Base-by-base conservation (phyloP, 2,329 filamentous ascomycete species). In the Cladosporium velox region DNA sequence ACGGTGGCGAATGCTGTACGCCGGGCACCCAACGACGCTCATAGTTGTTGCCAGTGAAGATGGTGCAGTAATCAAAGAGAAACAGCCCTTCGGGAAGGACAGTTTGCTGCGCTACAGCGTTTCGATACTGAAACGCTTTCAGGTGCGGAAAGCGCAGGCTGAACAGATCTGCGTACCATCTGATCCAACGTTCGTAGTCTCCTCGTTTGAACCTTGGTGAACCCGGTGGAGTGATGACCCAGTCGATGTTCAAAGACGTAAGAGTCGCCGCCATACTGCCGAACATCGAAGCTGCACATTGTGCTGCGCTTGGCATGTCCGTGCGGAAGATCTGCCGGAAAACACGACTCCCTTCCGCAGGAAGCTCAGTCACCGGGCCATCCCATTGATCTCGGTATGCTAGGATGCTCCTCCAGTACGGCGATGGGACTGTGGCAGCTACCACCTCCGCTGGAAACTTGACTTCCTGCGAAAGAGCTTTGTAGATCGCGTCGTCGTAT, bases 91-190 rank as follows among this genome's bases (percentile, higher is more conserved):
- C 49, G 4, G 78, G 79, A 8, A 82, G 66, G n/a, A 64, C 68
- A 1, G 78, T 79, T 12, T 78, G 72, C 0, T 70, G 59, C 12
- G 78, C 72, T 1, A 81, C 78, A 24, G 79, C 78, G 68, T 83
- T 83, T 15, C 81, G 77, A 34, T 82, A 67, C 63, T 83, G 81
- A 32, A 83, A 80, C n/a, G 79, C 75, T 32, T 78, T 72, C 10
- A 83, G 69, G 60, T 79, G 73, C 7, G 81, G 80, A 65, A 83
- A 82, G 1, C 77, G 76, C 41, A 80, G 71, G 7, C 60, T 62
- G 65, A 78, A 76, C 10, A 82, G 71, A 5, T 67, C 64, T 8
- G 69, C 62, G 64, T 74, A 76, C 24, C 80, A 66, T 11, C 44
- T 34, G 11, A 67, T 55, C 70, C 71, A 74, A 3, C 65, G 49